Base-by-base conservation (phyloP, 495 filamentous ascomycete genomes). In the Xylaria longipes region DNA sequence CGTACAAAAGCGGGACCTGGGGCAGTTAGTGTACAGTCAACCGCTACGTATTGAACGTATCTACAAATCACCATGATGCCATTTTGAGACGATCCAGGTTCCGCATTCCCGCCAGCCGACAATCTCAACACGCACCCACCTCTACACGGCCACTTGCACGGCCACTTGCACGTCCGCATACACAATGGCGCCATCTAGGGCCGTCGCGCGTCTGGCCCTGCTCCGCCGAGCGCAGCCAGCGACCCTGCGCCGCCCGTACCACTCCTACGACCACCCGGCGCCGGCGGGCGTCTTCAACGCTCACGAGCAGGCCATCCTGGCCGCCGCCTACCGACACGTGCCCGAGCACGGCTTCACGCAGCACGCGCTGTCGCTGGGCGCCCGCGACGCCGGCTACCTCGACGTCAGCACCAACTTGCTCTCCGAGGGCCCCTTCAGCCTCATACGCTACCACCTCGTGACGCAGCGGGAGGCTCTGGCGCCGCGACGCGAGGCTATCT, bases 321-420 rank as follows among this genome's bases (percentile, higher is more conserved):
- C 91, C 68, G 88, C 94, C 8, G 89, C 95, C 33, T 88, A 94
- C 76, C 67, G 75, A n/a, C 92, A 96, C 81, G 91, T 98, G 50
- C 94, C 94, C 57, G 69, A 80, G 37, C 89, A 94, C 79, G 96
- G 97, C 78, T 98, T 98, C 87, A 91, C 93, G 3, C 74, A 77
- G 37, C 81, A 87, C 11, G 83, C 94, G 3, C 87, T 99, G 11
- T 87, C 88, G 52, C 86, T 92, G 46, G 96, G 95, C 75, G 92
- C 93, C 50, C 90, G 90, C 75, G 93, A 95, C 75, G 89, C 88
- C 35, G 93, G 94, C 60, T 97, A 95, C 81, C 91, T 94, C 54
- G 93, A 96, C 77, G 92, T 94, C 73, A 93, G 92, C 22, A 87
- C 91, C 46, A 95, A 94, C 75, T 79, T 98, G 1, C 88, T 99